Conservation (phyloP, 1,139 yeast species). For the Fermentozyma sake region DNA sequence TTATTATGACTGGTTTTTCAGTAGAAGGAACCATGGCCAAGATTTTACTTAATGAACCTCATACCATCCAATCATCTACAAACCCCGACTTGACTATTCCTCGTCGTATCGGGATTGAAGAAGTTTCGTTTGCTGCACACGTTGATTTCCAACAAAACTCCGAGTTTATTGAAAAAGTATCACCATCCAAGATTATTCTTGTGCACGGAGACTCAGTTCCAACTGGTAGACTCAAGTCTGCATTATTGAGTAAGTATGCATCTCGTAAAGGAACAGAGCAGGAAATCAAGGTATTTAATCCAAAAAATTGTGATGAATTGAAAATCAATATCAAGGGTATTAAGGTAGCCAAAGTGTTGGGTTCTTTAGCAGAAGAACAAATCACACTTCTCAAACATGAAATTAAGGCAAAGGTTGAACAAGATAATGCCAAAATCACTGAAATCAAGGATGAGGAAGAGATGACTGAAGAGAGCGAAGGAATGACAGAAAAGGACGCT, state of each 20-base stretch:
- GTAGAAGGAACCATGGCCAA: constrained; percentile 99
- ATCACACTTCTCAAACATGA: constrained; percentile 29
- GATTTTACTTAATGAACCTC: constrained; percentile 80
- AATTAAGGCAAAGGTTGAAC: constrained; percentile 19
- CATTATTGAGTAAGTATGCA: constrained; percentile 81
- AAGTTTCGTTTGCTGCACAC: constrained; percentile 97
- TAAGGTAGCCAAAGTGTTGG: constrained; percentile 82
- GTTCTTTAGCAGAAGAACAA: constrained; percentile 61
- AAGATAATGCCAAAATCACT: constrained; percentile 13
- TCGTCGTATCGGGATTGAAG: constrained; percentile 85
- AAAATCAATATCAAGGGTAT: constrained; percentile 75
- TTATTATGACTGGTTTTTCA: constrained; percentile 91
- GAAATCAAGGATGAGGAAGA: constrained; percentile 13
- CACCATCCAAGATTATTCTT: constrained; percentile 76
- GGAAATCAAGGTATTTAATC: constrained; percentile 91
- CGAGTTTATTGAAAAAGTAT: constrained; percentile 82
- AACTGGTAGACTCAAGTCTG: constrained; percentile 95
- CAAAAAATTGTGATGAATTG: constrained; percentile 83
- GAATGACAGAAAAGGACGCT: constrained; percentile 5
- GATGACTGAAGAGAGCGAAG: constrained; percentile 4
- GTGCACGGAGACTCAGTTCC: constrained; percentile 99
- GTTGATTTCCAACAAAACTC: constrained; percentile 94
- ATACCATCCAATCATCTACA: constrained; percentile 72
- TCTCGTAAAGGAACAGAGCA: constrained; percentile 79
- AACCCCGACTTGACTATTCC: constrained; percentile 85